These are phyloP conservation scores for Tritrichomonas musculus DNA, from an alignment of 208 protist species.

Conservation along the genomic window DNA sequence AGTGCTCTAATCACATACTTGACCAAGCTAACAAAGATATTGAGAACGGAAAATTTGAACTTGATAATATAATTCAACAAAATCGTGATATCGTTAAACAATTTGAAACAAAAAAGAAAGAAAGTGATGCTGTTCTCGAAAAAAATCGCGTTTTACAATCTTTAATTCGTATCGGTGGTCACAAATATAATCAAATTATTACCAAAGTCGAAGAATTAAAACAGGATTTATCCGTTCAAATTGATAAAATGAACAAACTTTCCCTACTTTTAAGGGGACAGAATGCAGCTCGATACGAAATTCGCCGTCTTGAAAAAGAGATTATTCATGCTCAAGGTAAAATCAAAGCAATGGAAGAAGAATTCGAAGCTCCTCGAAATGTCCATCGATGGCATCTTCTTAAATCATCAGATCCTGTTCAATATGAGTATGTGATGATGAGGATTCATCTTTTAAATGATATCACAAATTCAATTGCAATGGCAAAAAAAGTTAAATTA, in stretches of 20 bases:
- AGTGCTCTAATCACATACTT: neutral
- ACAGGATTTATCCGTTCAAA: neutral
- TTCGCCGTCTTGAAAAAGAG: neutral
- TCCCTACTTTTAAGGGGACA: too few relatives aligned
- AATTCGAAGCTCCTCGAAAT: slow-evolving; percentile 90
- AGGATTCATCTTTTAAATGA: neutral
- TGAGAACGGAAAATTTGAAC: neutral
- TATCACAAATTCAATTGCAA: neutral
- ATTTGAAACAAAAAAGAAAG: too few relatives aligned
- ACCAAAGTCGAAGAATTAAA: neutral
- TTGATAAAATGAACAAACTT: neutral
- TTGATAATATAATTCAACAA: neutral
- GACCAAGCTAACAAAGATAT: neutral
- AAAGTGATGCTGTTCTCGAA: too few relatives aligned
- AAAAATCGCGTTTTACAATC: neutral
- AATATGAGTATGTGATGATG: slow-evolving; percentile 87
- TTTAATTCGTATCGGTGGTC: neutral
- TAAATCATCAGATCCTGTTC: slow-evolving; percentile 75
- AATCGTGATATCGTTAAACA: too few relatives aligned
- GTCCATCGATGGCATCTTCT: slow-evolving; percentile 91
- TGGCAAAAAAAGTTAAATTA: neutral
- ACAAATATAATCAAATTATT: neutral
- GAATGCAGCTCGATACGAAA: neutral
- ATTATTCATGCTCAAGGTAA: slow-evolving; percentile 42
- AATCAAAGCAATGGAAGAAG: slow-evolving; percentile 75